phyloP scores from a whole-genome alignment of 2,329 filamentous ascomycete species.

The Claviceps maximensis region DNA sequence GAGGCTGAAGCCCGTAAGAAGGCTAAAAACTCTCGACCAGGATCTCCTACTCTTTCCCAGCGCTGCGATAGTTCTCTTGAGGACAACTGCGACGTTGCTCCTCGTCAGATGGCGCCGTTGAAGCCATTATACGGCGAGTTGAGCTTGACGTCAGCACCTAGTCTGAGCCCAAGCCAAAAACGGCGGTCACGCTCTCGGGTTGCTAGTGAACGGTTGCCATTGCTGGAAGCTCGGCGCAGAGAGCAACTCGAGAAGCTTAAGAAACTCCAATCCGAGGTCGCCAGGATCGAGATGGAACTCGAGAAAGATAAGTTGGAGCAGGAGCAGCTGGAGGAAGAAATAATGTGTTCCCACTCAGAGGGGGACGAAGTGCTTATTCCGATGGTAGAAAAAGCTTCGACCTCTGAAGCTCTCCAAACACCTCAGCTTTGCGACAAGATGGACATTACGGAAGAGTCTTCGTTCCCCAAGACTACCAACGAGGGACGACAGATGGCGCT shows the following conservation, averaged over 20 bases:
- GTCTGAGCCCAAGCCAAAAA: slow-evolving; percentile 1
- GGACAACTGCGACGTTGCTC: slow-evolving; percentile 11
- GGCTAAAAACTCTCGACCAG: slow-evolving; percentile 21
- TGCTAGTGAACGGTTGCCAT: slow-evolving; percentile 23
- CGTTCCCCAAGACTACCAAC: not conserved
- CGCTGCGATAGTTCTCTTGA: slow-evolving; percentile 14
- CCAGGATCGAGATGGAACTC: slow-evolving; percentile 35
- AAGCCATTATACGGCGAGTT: not conserved
- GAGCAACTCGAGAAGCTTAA: slow-evolving; percentile 33
- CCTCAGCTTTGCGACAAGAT: not conserved
- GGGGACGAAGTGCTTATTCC: slow-evolving; percentile 1
- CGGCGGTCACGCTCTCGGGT: slow-evolving; percentile 18
- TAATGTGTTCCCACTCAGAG: slow-evolving; percentile 10
- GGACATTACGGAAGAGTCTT: not conserved
- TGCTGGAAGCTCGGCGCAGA: slow-evolving; percentile 22
- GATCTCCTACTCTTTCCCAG: slow-evolving; percentile 18
- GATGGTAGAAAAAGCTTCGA: not conserved
- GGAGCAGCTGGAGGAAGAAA: slow-evolving; percentile 19
- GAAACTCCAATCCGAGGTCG: slow-evolving; percentile 32
- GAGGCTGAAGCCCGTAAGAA: slow-evolving; percentile 44
- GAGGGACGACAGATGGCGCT: no score
- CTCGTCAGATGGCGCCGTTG: not conserved
- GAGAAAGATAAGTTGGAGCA: slow-evolving; percentile 23
- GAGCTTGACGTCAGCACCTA: not conserved
- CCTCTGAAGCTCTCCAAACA: not conserved